A percentile compares a stretch with the other conserved stretches of the same genome.
Evolutionary conservation across 2,329 filamentous ascomycete species (phyloP).

Genomic region (Fusarium lyarnte): DNA sequence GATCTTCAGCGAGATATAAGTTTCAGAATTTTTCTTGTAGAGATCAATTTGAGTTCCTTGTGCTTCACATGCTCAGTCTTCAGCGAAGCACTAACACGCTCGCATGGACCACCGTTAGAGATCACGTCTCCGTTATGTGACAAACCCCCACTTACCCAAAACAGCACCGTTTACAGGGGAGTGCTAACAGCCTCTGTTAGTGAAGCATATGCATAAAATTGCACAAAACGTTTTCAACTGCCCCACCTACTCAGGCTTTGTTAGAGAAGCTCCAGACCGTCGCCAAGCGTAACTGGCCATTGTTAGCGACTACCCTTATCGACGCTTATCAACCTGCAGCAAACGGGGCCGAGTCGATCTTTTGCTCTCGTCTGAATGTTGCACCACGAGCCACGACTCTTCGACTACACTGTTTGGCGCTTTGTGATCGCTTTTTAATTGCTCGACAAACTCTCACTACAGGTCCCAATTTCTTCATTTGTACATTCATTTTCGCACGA

Average conservation of each 20-base stretch:
- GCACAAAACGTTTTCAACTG: constrained; percentile 1
- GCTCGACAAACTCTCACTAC: neutral
- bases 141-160: constrained; percentile 16
- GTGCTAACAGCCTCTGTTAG: neutral
- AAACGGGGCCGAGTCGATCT: constrained; percentile 28
- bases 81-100: neutral
- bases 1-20: neutral
- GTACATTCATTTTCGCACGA: neutral
- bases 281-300: constrained; percentile 1
- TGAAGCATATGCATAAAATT: neutral
- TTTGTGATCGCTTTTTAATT: constrained; percentile 3
- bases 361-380: constrained; percentile 38
- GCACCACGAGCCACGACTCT: constrained; percentile 24
- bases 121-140: constrained; percentile 6
- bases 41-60: neutral
- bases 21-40: neutral
- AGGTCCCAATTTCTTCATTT: neutral
- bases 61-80: neutral
- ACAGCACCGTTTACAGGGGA: neutral
- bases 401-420: constrained; percentile 3
- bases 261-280: constrained; percentile 1
- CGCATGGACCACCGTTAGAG: neutral
- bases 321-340: constrained; percentile 25
- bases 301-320: constrained; percentile 30
- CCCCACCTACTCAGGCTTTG: neutral